Percentiles rank a stretch among this genome's conserved stretches.
Conservation (phyloP, 2,329 filamentous ascomycete genomes). For the Fusarium secorum region DNA sequence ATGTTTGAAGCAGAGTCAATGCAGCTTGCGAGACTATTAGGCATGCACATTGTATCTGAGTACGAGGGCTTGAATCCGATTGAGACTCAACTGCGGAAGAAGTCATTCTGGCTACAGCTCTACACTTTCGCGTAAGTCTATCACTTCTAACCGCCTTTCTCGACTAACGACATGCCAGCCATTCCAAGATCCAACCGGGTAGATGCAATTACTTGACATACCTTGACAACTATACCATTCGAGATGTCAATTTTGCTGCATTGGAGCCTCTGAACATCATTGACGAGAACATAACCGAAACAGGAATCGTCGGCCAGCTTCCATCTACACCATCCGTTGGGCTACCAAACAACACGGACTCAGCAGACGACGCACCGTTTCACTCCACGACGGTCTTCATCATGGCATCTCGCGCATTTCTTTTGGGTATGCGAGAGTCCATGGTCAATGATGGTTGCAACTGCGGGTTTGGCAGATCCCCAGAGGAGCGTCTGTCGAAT, state of each 20-base stretch:
- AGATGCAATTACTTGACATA: not conserved
- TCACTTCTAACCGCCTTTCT: too few relatives aligned
- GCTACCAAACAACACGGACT: not conserved
- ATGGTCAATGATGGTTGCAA: slow-evolving; percentile 3
- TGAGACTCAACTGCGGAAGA: not conserved
- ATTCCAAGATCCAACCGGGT: not conserved
- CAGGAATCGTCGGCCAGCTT: not conserved
- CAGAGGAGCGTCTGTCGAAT: not conserved
- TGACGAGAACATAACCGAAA: not conserved
- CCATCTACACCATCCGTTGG: not conserved
- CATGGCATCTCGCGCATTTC: not conserved
- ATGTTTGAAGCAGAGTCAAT: slow-evolving; percentile 1
- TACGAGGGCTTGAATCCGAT: not conserved
- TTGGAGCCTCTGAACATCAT: not conserved
- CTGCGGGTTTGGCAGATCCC: not conserved
- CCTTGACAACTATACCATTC: not conserved
- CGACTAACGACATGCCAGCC: accelerated
- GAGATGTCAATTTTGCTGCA: not conserved
- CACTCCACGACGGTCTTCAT: not conserved
- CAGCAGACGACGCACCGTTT: not conserved
- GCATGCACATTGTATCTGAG: not conserved
- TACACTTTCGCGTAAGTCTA: not conserved
- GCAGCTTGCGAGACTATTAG: not conserved
- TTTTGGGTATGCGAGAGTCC: not conserved
- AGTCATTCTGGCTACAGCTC: not conserved